Conservation (phyloP, 352 stramenopile genomes). For the Aphanomyces cochlioides region DNA sequence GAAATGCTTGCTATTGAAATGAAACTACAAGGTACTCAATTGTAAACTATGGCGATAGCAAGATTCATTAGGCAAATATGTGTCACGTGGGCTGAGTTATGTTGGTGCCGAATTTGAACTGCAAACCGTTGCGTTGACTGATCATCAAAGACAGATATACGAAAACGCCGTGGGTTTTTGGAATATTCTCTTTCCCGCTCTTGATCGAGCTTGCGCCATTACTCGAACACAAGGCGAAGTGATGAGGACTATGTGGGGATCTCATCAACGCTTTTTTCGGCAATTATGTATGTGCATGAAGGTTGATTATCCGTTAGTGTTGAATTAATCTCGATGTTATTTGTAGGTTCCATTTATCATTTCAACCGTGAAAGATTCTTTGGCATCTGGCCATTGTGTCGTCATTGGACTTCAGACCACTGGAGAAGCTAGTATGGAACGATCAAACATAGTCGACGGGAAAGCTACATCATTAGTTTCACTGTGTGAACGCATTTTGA, state of each 20-base stretch:
- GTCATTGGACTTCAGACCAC: constrained; percentile 75
- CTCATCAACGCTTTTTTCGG: constrained; percentile 28
- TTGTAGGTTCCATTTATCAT: constrained; percentile 31
- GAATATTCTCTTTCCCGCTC: constrained; percentile 7
- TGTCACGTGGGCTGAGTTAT: constrained; percentile 31
- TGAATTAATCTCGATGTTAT: constrained; percentile 10
- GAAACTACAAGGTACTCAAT: constrained; percentile 45
- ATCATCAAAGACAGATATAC: constrained; percentile 33
- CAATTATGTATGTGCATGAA: constrained; percentile 30
- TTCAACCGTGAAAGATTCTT: constrained; percentile 32
- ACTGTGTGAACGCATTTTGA: constrained; percentile 18
- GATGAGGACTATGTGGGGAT: constrained; percentile 22
- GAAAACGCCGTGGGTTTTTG: constrained; percentile 33
- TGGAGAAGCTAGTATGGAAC: constrained; percentile 47
- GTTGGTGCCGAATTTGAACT: constrained; percentile 31
- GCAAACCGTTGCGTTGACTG: constrained; percentile 32
- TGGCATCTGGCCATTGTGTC: constrained; percentile 45
- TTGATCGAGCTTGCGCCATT: constrained; percentile 19
- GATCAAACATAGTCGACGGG: constrained; percentile 27
- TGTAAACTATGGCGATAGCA: background rate
- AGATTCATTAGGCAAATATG: constrained; percentile 21
- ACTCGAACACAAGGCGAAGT: constrained; percentile 22
- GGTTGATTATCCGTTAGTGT: constrained; percentile 9
- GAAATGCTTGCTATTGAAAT: constrained; percentile 76
- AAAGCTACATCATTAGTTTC: constrained; percentile 5